Evolutionary conservation across 176 grass and related monocot genomes (phyloP).

Genomic region (Chloris gayana): DNA sequence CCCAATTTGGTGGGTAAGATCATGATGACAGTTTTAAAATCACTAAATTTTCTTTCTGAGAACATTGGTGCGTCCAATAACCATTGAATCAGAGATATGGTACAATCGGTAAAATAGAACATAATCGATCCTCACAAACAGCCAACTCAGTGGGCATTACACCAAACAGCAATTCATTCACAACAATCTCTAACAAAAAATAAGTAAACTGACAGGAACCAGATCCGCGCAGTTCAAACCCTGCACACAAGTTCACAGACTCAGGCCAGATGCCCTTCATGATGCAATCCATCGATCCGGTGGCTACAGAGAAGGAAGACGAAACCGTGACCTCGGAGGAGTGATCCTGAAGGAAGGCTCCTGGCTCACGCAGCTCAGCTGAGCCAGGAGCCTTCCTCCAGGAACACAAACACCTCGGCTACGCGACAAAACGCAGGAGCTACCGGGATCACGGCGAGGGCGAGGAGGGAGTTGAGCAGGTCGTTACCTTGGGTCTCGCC

Average conservation of each 20-base stretch:
- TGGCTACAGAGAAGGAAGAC: background rate
- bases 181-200: background rate
- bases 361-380: background rate
- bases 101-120: background rate
- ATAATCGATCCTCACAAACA: background rate
- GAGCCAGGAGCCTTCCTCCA: background rate
- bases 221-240: background rate
- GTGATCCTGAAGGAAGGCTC: too few relatives aligned
- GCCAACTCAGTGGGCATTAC: background rate
- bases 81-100: too few relatives aligned
- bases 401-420: background rate
- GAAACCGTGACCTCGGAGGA: background rate
- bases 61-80: background rate
- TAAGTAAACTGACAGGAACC: background rate
- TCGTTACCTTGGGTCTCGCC: background rate
- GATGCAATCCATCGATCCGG: too few relatives aligned
- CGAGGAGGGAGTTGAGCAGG: background rate
- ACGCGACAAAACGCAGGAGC: background rate
- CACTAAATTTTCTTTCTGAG: background rate
- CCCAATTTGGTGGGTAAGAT: background rate
- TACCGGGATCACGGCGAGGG: background rate
- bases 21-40: background rate
- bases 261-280: background rate
- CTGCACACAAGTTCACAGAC: background rate
- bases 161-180: background rate